Evolutionary conservation across 495 filamentous ascomycete genomes (phyloP), one percentile per base, ranked within the genome.

Genomic region (Hypomontagnella monticulosa): DNA sequence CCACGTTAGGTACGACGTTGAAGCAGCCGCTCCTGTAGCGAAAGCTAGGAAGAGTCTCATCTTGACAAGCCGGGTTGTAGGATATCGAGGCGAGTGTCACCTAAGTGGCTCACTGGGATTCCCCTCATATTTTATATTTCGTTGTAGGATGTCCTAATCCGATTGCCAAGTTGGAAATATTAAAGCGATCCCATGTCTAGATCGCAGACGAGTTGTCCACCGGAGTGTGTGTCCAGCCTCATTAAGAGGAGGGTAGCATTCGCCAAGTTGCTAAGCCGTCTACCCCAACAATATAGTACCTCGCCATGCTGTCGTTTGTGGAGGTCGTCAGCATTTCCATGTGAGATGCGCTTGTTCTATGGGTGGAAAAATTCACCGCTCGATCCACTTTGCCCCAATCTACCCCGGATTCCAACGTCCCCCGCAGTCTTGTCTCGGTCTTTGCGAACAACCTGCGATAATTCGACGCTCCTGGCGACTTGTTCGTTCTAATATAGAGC

Each of bases 1-100:
- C 71, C 77, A 77, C 16, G 71, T 69, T 1, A 80, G 79, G 54
- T 82, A 83, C 18, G 71, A 58, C 16, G 50, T 51, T 10, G 59
- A 64, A 4, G 62, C 63, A 7, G 54, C 51, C 6, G 47, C 63
- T 42, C 60, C 51, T 7, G 52, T 53, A 40, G 37, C 42, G 15
- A 69, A 66, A 4, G 27, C 27, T 15, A 72, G 64, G 37, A 65
- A 49, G 5, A 49, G 36, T 36, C 23, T 59, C 65, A 68, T 68
- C 9, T 48, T 68, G 14, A 23, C 8, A 34, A 34, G 38, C 12
- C 10, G 11, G 27, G 7, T 20, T 30, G 46, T 44, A 8, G 10
- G 16, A 41, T 27, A 16, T 43, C n/a, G 20, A 30, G 37, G 6
- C 14, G 15, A 18, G 7, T 2, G 40, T 15, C 6, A 18, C 23